These are phyloP conservation scores for Cafeteria roenbergensis DNA, from an alignment of 108 stramenopile species.

Conservation along the genomic window DNA sequence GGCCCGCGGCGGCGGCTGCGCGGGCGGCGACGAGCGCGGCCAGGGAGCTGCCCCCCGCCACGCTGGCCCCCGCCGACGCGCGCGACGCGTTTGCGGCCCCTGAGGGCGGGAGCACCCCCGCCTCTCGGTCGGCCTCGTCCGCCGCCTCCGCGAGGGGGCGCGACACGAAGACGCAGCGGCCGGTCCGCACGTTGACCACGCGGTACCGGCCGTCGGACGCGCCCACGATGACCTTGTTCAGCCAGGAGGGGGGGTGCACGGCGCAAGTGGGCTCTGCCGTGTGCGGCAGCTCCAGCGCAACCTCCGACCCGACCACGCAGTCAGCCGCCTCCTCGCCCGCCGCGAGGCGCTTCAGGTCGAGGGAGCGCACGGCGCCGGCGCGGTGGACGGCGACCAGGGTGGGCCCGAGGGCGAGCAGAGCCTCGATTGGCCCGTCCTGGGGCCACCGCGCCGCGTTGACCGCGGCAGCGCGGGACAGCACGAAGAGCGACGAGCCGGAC, in stretches of 20 bases:
- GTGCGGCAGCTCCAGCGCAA: slow-evolving; percentile 7
- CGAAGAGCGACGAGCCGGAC: too few relatives aligned
- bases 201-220: slow-evolving; percentile 19
- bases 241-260: slow-evolving; percentile 43
- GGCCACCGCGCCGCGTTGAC: too few relatives aligned
- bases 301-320: background rate
- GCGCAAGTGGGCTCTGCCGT: slow-evolving; percentile 24
- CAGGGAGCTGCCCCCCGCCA: too few relatives aligned
- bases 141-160: too few relatives aligned
- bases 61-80: too few relatives aligned
- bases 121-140: too few relatives aligned
- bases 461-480: too few relatives aligned
- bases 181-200: slow-evolving; percentile 35
- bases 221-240: slow-evolving; percentile 44
- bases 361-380: slow-evolving; percentile 14
- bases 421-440: slow-evolving; percentile 22
- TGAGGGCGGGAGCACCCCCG: too few relatives aligned
- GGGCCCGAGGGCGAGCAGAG: slow-evolving; percentile 21
- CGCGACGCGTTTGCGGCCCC: too few relatives aligned
- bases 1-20: too few relatives aligned
- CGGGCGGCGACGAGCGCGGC: too few relatives aligned
- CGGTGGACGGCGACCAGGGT: slow-evolving; percentile 21
- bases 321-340: background rate
- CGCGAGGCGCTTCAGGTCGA: slow-evolving; percentile 14
- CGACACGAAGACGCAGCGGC: too few relatives aligned